A percentile compares a stretch with the other conserved stretches of the same genome.
These are phyloP conservation scores for Fomitopsis serialis DNA, from an alignment of 768 basidiomycete species.

Conservation along the genomic window DNA sequence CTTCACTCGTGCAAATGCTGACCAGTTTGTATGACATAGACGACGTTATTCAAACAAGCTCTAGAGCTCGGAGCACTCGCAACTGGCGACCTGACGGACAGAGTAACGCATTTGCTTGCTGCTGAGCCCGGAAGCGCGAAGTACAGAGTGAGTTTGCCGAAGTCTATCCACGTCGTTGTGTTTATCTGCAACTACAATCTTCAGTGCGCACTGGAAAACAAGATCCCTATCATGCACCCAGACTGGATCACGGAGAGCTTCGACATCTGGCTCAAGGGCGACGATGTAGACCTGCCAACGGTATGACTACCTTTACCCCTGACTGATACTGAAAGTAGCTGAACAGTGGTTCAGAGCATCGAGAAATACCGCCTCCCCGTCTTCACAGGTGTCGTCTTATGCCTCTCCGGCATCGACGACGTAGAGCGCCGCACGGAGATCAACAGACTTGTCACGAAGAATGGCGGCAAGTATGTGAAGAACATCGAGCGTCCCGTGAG, in stretches of 20 bases:
- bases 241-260: conserved; percentile 76
- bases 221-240: conserved; percentile 73
- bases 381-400: conserved; percentile 67
- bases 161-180: background rate
- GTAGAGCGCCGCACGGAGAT: conserved; percentile 56
- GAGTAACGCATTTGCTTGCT: conserved; percentile 85
- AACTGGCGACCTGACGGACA: conserved; percentile 71
- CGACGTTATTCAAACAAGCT: conserved; percentile 68
- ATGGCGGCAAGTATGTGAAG: conserved; percentile 70
- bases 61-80: conserved; percentile 74
- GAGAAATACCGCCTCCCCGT: conserved; percentile 59
- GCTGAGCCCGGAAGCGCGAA: conserved; percentile 79
- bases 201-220: conserved; percentile 78
- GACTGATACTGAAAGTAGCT: background rate
- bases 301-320: conserved; percentile 31
- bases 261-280: conserved; percentile 71
- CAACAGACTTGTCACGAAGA: conserved; percentile 47
- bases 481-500: conserved; percentile 71
- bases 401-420: conserved; percentile 72
- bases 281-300: conserved; percentile 64
- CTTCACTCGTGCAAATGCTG: background rate
- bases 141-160: conserved; percentile 48
- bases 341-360: conserved; percentile 42
- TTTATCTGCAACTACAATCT: background rate
- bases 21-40: conserved; percentile 32